A percentile compares a stretch with the other conserved stretches of the same genome.
Conservation (phyloP, 2,329 filamentous ascomycete species). For the Penicillium olsonii region DNA sequence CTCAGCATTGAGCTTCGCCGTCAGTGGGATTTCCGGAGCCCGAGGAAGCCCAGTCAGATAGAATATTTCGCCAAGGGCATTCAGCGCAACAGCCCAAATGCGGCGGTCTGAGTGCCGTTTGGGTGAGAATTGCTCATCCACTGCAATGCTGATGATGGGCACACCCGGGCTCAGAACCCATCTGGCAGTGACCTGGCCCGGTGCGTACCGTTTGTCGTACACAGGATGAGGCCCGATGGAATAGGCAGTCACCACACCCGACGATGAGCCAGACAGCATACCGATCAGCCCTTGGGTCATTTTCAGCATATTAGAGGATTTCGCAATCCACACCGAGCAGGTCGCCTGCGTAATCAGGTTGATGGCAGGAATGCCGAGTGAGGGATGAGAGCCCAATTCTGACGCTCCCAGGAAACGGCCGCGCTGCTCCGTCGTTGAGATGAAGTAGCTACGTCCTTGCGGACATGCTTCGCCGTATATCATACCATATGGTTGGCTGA, state of each 20-base stretch:
- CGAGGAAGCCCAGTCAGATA: slow-evolving; percentile 74
- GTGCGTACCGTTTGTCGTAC: slow-evolving; percentile 63
- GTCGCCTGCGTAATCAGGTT: slow-evolving; percentile 70
- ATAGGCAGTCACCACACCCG: slow-evolving; percentile 80
- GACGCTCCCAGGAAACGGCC: slow-evolving; percentile 72
- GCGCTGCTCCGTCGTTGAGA: slow-evolving; percentile 70
- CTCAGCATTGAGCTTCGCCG: slow-evolving; percentile 44
- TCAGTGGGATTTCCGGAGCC: slow-evolving; percentile 51
- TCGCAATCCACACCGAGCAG: slow-evolving; percentile 86
- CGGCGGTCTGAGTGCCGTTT: slow-evolving; percentile 70
- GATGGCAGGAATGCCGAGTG: slow-evolving; percentile 75
- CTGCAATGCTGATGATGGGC: slow-evolving; percentile 78
- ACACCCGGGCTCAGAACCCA: slow-evolving; percentile 93
- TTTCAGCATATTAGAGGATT: slow-evolving; percentile 69
- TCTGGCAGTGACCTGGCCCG: slow-evolving; percentile 79
- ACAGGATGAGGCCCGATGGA: slow-evolving; percentile 65
- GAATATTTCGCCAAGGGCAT: slow-evolving; percentile 88
- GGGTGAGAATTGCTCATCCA: slow-evolving; percentile 79
- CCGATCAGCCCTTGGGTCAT: slow-evolving; percentile 77
- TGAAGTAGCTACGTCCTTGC: slow-evolving; percentile 77
- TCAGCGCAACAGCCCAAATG: slow-evolving; percentile 89
- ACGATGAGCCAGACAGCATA: slow-evolving; percentile 79
- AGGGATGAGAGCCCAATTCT: slow-evolving; percentile 61
- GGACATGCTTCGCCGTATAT: slow-evolving; percentile 84
- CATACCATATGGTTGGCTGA: slow-evolving; percentile 82